Evolutionary conservation across 2,329 filamentous ascomycete genomes (phyloP), one percentile per base, ranked within the genome.

Genomic region (Fusarium pseudonygamai): DNA sequence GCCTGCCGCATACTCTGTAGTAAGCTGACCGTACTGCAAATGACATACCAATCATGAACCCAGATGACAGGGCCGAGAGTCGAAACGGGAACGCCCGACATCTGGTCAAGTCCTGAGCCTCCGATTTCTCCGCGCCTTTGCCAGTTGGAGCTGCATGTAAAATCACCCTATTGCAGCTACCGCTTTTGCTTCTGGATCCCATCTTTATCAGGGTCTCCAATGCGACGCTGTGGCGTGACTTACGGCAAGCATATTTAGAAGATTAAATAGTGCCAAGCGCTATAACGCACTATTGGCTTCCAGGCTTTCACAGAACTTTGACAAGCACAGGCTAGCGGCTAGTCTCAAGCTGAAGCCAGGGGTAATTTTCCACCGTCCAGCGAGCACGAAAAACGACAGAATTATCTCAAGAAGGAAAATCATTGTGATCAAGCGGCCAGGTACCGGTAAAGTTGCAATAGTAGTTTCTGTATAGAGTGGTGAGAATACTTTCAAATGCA

Each of bases 241-340:
- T 36, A 14, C 10, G 37, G 42, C 30, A 53, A 60, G 37, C n/a
- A 36, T 26, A 53, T 28, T 28, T 42, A 7, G 12, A 50, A 60
- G 6, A 50, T 30, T 26, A 7, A 42, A 61, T 61, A 55, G 58
- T 30, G 37, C 15, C 15, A 30, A 11, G 37, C 47, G 30, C 37
- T 55, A 55, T 20, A 16, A 2, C 22, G 5, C 47, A 16, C 58
- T 61, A 61, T 55, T 55, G 47, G 58, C 58, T 55, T 61, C 58
- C 8, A n/a, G 58, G 30, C 58, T 36, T 61, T 8, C 20, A 28
- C 37, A 24, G 47, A 61, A 60, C 46, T 39, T 14, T 16, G 7
- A 16, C 5, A 8, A 4, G 43, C 5, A 43, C 11, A 11, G 30
- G 12, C 37, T 39, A 26, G 26, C 28, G 3, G 26, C 46, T 53